These are phyloP conservation scores for Fusarium acutatum DNA, from an alignment of 2,329 filamentous ascomycete species.

Conservation along the genomic window DNA sequence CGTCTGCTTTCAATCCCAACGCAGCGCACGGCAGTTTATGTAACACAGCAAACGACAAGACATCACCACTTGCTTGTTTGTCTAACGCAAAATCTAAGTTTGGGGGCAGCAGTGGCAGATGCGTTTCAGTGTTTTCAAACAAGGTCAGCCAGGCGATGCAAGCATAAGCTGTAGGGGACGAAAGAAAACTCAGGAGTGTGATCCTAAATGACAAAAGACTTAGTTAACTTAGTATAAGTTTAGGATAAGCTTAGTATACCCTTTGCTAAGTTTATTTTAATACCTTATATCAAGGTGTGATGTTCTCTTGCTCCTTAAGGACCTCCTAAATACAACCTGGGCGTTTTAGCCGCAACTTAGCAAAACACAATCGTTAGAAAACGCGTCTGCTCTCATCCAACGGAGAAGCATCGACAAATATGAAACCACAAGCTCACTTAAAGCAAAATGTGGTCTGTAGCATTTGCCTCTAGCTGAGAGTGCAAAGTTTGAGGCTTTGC, in stretches of 20 bases:
- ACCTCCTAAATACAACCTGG: fast-evolving
- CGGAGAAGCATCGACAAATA: background rate
- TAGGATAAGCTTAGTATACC: too few species aligned
- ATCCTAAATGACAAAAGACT: too few species aligned
- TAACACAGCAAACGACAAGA: background rate
- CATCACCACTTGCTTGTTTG: background rate
- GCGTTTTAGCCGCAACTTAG: too few species aligned
- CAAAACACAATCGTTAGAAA: background rate
- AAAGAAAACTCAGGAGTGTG: too few species aligned
- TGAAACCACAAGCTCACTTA: background rate
- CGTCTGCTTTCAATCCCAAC: background rate
- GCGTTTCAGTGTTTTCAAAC: background rate
- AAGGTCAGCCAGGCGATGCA: too few species aligned
- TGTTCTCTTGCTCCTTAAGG: too few species aligned
- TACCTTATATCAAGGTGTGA: too few species aligned
- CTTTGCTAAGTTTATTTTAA: too few species aligned
- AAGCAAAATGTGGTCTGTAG: fast-evolving
- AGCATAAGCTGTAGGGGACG: too few species aligned
- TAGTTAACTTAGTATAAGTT: too few species aligned
- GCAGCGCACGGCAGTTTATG: background rate
- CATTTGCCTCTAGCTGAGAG: background rate
- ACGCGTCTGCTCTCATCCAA: fast-evolving
- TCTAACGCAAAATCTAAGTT: background rate
- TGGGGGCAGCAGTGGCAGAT: background rate
- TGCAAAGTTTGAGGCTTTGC: background rate